These are phyloP conservation scores for Candida fluviatilis DNA, from an alignment of 805 yeast species.

Conservation along the genomic window DNA sequence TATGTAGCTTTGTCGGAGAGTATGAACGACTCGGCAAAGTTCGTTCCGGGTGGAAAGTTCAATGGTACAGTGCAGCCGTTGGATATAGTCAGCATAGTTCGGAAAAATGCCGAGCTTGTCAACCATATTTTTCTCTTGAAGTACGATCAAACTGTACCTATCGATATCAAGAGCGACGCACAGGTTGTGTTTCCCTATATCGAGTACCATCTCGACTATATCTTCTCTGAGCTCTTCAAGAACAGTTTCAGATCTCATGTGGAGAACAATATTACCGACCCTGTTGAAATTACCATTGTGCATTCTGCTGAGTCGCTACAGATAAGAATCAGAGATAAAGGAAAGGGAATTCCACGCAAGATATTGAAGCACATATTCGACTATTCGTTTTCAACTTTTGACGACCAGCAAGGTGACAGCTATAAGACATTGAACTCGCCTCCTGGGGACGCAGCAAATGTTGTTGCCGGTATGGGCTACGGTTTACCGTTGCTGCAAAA, in stretches of 20 bases:
- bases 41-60: constrained; percentile 53
- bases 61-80: constrained; percentile 60
- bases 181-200: constrained; percentile 65
- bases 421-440: constrained; percentile 61
- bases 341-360: constrained; percentile 79
- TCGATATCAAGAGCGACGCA: constrained; percentile 53
- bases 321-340: constrained; percentile 77
- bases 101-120: constrained; percentile 66
- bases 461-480: constrained; percentile 93
- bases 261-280: constrained; percentile 49
- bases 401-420: constrained; percentile 52
- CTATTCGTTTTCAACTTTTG: constrained; percentile 82
- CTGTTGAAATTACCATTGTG: constrained; percentile 37
- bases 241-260: constrained; percentile 86
- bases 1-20: constrained; percentile 59
- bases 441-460: constrained; percentile 66
- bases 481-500: constrained; percentile 78
- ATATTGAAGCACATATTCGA: constrained; percentile 69
- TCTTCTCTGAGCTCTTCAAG: constrained; percentile 80
- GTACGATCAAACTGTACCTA: constrained; percentile 69
- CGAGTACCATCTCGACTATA: constrained; percentile 83
- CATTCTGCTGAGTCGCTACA: constrained; percentile 44
- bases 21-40: constrained; percentile 24
- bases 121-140: constrained; percentile 80
- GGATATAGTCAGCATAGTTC: constrained; percentile 59